Evolutionary conservation across 768 basidiomycete genomes (phyloP), one percentile per base, ranked within the genome.

Genomic region (Serpula lacrymans): DNA sequence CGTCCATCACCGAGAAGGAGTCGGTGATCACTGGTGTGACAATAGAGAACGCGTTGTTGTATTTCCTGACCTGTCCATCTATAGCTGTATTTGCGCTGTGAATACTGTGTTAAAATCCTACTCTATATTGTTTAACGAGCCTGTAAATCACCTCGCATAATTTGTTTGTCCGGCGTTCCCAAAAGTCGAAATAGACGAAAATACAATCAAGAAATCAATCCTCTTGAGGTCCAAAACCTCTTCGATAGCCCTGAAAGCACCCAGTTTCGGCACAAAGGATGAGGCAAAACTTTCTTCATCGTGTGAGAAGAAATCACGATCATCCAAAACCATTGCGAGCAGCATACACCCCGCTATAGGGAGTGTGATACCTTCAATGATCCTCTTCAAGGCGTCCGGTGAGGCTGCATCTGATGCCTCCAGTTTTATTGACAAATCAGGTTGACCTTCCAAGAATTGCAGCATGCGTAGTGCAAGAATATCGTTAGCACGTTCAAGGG

Each of bases 161-260:
- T 68, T 70, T 0, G 64, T 57, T 45, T 70, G 69, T 2, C 68
- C 69, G n/a, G 52, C 49, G 34, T 47, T 57, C 8, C 69, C 69
- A 46, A 65, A 63, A 12, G 33, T 46, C 2, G 61, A 42, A 14
- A 33, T 33, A 1, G 67, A 65, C 0, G 65, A 64, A 28, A 66
- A 57, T 2, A 55, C 47, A 31, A 69, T 45, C 10, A 67, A 43
- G 45, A 68, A 70, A 18, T 69, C 68, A 14, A 67, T 48, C 5
- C 36, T 36, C 11, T 45, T 34, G 18, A 69, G 41, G 30, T 58
- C 46, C 7, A 62, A 39, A 6, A 53, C 48, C 13, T 51, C 41
- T 23, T 58, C 49, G 4, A 69, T 34, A 12, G 46, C 53, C 2
- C 51, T 33, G 16, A 62, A 55, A 1, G 59, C 64, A 1, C 50